Percentiles rank a stretch among this genome's conserved stretches.
Evolutionary conservation across 192 early-diverging fungal genomes (phyloP).

Genomic region (Entomortierella chlamydospora): DNA sequence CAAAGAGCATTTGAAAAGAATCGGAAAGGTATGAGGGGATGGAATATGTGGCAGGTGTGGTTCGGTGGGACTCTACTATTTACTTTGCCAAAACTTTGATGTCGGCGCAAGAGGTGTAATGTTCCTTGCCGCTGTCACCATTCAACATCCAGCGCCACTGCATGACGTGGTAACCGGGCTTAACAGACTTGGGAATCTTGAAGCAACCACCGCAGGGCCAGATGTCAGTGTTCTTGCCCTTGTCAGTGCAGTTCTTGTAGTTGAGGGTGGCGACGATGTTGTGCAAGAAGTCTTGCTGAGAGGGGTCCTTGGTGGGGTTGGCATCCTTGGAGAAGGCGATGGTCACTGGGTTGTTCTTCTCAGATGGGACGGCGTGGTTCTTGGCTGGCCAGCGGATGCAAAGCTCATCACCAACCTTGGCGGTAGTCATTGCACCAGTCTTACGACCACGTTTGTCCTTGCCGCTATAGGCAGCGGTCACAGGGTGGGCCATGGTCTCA

Average conservation of each 20-base stretch:
- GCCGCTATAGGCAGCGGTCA: slow-evolving; percentile 33
- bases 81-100: background rate
- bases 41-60: too few relatives aligned
- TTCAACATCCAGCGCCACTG: slow-evolving; percentile 54
- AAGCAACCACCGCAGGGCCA: slow-evolving; percentile 55
- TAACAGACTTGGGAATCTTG: slow-evolving; percentile 19
- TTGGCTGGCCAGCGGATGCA: slow-evolving; percentile 55
- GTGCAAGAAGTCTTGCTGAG: slow-evolving; percentile 32
- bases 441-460: slow-evolving; percentile 34
- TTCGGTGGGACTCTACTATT: too few relatives aligned
- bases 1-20: background rate
- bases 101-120: slow-evolving; percentile 46
- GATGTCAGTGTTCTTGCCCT: slow-evolving; percentile 29
- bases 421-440: slow-evolving; percentile 22
- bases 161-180: slow-evolving; percentile 29
- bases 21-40: background rate
- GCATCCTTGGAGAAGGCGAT: slow-evolving; percentile 16
- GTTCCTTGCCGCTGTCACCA: slow-evolving; percentile 11
- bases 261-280: slow-evolving; percentile 24
- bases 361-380: slow-evolving; percentile 45
- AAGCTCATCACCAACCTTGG: slow-evolving; percentile 30
- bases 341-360: slow-evolving; percentile 38
- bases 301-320: slow-evolving; percentile 33
- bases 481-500: slow-evolving; percentile 37
- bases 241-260: slow-evolving; percentile 55